Conservation (phyloP, 2,329 filamentous ascomycete species). For the Fusarium brevicatenulatum region DNA sequence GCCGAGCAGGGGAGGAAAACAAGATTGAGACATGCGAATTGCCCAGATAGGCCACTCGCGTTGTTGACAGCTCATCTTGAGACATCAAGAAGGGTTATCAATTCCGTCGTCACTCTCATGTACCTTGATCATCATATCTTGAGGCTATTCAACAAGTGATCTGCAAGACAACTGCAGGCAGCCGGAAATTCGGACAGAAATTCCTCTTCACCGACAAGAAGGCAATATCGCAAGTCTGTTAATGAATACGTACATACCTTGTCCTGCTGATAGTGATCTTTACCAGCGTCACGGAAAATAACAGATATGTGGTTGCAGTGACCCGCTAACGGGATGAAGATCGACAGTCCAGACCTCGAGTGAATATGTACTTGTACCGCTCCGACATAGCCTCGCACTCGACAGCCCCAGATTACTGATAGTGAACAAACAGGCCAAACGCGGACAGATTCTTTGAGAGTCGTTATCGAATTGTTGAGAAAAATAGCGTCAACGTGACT, state of each 20-base stretch:
- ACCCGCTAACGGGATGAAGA: slow-evolving; percentile 33
- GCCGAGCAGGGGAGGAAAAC: slow-evolving; percentile 10
- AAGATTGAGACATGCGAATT: neutral
- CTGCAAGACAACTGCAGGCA: slow-evolving; percentile 4
- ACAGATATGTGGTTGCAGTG: slow-evolving; percentile 18
- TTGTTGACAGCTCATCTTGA: slow-evolving; percentile 11
- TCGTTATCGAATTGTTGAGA: slow-evolving; percentile 1
- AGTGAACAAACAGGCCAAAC: neutral
- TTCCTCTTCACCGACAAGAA: slow-evolving; percentile 27
- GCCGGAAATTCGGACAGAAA: slow-evolving; percentile 17
- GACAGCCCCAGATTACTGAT: neutral
- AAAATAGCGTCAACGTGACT: slow-evolving; percentile 7
- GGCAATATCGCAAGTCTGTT: slow-evolving; percentile 12
- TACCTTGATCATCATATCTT: slow-evolving; percentile 17
- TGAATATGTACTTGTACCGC: neutral
- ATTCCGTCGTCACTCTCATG: slow-evolving; percentile 18
- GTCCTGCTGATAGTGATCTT: slow-evolving; percentile 7
- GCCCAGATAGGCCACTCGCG: neutral
- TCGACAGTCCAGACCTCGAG: slow-evolving; percentile 25
- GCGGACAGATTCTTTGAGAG: neutral
- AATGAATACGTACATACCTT: neutral
- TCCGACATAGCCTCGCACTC: slow-evolving; percentile 2
- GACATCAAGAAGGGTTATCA: neutral
- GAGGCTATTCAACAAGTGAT: slow-evolving; percentile 8
- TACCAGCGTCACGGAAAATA: slow-evolving; percentile 8